Evolutionary conservation across 139 green algal species (phyloP), one percentile per base, ranked within the genome.

Genomic region (Astrephomene gubernaculifera): DNA sequence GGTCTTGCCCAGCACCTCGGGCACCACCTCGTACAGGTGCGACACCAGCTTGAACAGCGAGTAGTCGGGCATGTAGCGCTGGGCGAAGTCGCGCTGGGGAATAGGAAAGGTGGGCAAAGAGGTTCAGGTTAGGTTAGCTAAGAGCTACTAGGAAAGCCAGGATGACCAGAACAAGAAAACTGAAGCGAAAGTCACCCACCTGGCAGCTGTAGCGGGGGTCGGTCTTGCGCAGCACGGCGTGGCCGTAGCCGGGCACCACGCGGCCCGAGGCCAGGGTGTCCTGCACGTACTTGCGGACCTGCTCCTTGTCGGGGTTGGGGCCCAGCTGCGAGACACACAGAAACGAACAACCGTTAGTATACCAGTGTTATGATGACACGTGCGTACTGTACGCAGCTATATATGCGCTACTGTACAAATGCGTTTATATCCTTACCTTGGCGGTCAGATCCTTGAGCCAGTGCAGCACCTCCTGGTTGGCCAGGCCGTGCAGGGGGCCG

Each of bases 181-280:
- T 24, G 10, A 29, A 41, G 31, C 12, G 73, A 85, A n/a, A 78
- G 33, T 44, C 17, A 54, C 83, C 35, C 45, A 93, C 90, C 93
- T 99, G 97, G 87, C 93, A 96, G 6, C 90, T 96, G 92, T 99
- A 99, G 38, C 97, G 94, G 9, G 97, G 97, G 92, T 99, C 97
- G 7, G 97, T 99, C 86, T 98, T 97, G 45, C 97, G 94, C 82
- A 99, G 93, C 81, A 99, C 97, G 10, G 96, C 97, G 88, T 99
- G 97, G 41, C 97, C 97, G 85, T 98, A 99, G 21, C 97, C 97
- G 25, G 97, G 97, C 71, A 99, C 96, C 60, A 98, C 96, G 83
- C 98, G 96, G 70, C 97, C 97, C n/a, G 69, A 90, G 80, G 97
- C 97, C 10, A 99, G 93, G 0, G 97, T 99, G 53, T 93, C 91